Evolutionary conservation across 495 filamentous ascomycete species (phyloP).

Genomic region (Penicillium macrosclerotiorum): DNA sequence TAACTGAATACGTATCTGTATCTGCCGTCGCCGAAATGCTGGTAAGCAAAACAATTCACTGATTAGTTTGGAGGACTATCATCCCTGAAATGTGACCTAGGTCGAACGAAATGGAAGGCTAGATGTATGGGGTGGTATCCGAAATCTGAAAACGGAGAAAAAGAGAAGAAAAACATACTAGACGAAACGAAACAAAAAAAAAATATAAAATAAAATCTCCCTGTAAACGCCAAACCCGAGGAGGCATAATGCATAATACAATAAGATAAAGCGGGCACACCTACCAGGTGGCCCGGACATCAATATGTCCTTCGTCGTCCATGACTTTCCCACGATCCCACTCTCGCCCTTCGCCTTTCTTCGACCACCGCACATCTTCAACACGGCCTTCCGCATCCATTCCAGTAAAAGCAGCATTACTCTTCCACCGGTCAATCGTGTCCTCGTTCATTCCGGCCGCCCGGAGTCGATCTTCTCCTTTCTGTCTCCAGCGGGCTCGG

Average conservation of each 20-base stretch:
- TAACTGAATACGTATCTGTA: too few species aligned
- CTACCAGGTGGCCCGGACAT: constrained; percentile 51
- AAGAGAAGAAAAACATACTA: too few species aligned
- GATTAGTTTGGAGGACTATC: too few species aligned
- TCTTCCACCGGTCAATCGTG: constrained; percentile 77
- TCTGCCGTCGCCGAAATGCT: too few species aligned
- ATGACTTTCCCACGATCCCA: constrained; percentile 89
- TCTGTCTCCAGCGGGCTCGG: constrained; percentile 73
- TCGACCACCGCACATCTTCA: constrained; percentile 76
- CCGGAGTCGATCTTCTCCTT: constrained; percentile 74
- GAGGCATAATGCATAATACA: neutral
- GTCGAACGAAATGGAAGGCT: too few species aligned
- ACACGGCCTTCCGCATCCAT: constrained; percentile 46
- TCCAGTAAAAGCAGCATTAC: constrained; percentile 39
- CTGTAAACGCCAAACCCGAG: constrained; percentile 8
- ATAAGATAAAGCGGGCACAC: neutral
- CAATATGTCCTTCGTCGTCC: constrained; percentile 58
- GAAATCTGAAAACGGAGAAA: too few species aligned
- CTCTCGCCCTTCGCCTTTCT: constrained; percentile 76
- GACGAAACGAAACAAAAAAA: too few species aligned
- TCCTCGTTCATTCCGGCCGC: constrained; percentile 78
- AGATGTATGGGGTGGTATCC: too few species aligned
- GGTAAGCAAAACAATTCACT: too few species aligned
- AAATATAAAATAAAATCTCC: too few species aligned
- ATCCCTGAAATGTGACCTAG: too few species aligned